phyloP scores from a whole-genome alignment of 163 green algal species.

The Trebouxia gelatinosa region DNA sequence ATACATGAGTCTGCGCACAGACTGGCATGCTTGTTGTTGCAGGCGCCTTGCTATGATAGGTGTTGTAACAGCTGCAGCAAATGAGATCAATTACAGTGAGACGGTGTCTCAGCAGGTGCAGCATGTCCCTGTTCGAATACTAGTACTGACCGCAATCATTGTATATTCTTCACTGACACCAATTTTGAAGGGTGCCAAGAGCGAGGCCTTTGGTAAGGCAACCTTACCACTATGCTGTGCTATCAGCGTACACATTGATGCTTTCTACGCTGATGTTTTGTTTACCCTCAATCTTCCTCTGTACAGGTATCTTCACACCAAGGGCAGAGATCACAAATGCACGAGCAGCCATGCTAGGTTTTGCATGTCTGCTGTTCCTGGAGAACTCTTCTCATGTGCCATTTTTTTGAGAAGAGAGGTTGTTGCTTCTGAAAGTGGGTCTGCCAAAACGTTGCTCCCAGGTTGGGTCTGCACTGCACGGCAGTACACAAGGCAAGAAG shows the following conservation, averaged over 20 bases:
- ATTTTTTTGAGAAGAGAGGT: slow-evolving; percentile 82
- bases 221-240: too few relatives aligned
- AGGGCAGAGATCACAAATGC: slow-evolving; percentile 72
- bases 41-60: slow-evolving; percentile 69
- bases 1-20: too few relatives aligned
- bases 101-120: slow-evolving; percentile 49
- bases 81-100: slow-evolving; percentile 45
- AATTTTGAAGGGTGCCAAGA: slow-evolving; percentile 66
- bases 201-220: slow-evolving; percentile 68
- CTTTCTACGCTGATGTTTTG: too few relatives aligned
- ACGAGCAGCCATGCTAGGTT: slow-evolving; percentile 71
- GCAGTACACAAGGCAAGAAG: too few relatives aligned
- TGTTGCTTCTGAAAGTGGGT: too few relatives aligned
- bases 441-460: too few relatives aligned
- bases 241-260: too few relatives aligned
- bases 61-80: slow-evolving; percentile 45
- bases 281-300: neutral
- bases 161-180: slow-evolving; percentile 68
- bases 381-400: slow-evolving; percentile 63
- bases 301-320: slow-evolving; percentile 63
- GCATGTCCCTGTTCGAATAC: slow-evolving; percentile 30
- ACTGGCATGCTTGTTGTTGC: too few relatives aligned
- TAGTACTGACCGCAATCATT: slow-evolving; percentile 37
- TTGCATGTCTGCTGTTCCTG: slow-evolving; percentile 58
- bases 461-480: too few relatives aligned